A percentile compares a stretch with the other conserved stretches of the same genome.
These are phyloP conservation scores for Sphagnum magellanicum DNA, from an alignment of 228 moss, liverwort and hornwort genomes.

Conservation along the genomic window DNA sequence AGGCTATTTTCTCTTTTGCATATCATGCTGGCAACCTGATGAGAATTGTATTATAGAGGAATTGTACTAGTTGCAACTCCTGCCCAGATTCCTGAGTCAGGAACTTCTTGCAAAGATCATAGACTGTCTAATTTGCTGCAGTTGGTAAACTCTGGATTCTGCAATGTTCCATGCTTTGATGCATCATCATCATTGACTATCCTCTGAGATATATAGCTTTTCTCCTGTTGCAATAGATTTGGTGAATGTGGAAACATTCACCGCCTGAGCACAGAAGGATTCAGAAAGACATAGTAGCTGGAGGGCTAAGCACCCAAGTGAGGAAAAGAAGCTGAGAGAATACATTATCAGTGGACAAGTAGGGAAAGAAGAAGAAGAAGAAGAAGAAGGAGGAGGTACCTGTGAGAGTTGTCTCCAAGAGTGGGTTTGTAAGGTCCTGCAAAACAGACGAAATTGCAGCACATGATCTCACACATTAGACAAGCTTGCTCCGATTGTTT, in stretches of 20 bases:
- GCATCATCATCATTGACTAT: too few species aligned
- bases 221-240: too few species aligned
- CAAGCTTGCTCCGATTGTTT: too few species aligned
- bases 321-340: constrained; percentile 3
- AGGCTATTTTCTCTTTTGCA: not conserved
- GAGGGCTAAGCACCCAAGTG: not conserved
- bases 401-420: constrained; percentile 52
- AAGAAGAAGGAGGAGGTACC: constrained; percentile 23
- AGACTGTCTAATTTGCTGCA: not conserved
- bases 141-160: too few species aligned
- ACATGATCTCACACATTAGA: too few species aligned
- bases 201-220: too few species aligned
- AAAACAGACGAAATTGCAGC: constrained; percentile 6
- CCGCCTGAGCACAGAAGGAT: too few species aligned
- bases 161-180: too few species aligned
- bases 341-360: too few species aligned
- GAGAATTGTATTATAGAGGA: not conserved
- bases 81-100: constrained; percentile 5
- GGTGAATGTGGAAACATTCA: too few species aligned
- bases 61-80: constrained; percentile 3
- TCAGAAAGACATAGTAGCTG: not conserved
- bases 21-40: not conserved
- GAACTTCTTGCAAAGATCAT: constrained; percentile 1
- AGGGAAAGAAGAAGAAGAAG: not conserved
- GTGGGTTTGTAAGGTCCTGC: constrained; percentile 67